Evolutionary conservation across 202 grass and related monocot species (phyloP).

Genomic region (Setaria viridis): DNA sequence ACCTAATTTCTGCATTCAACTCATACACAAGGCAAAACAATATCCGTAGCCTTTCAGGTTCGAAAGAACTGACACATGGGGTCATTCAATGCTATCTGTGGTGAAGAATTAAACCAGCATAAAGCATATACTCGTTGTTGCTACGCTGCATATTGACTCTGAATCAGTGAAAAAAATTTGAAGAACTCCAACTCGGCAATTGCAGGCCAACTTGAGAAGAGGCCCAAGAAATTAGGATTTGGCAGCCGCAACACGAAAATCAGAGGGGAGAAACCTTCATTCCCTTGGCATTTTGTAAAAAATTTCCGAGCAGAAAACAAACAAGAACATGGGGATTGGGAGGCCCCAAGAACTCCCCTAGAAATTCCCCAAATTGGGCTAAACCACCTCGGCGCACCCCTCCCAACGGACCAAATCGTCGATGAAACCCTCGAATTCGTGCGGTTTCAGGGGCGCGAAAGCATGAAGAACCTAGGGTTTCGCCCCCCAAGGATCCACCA

Average conservation of each 20-base stretch:
- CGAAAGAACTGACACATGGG: not conserved
- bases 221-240: not conserved
- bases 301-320: not conserved
- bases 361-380: not conserved
- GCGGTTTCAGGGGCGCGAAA: not conserved
- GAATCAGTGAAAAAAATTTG: not conserved
- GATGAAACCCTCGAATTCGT: not conserved
- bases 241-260: not conserved
- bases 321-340: not conserved
- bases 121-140: not conserved
- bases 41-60: not conserved
- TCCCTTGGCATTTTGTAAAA: not conserved
- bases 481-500: not conserved
- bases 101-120: not conserved
- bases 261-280: not conserved
- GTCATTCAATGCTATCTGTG: not conserved
- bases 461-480: conserved; percentile 25
- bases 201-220: not conserved
- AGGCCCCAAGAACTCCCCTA: not conserved
- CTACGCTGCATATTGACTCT: not conserved
- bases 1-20: conserved; percentile 1
- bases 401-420: not conserved
- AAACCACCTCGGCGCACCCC: not conserved
- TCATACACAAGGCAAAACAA: conserved; percentile 5
- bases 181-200: not conserved